Conservation (phyloP, 1,284 basidiomycete genomes). For the Xanthoconium separans region DNA sequence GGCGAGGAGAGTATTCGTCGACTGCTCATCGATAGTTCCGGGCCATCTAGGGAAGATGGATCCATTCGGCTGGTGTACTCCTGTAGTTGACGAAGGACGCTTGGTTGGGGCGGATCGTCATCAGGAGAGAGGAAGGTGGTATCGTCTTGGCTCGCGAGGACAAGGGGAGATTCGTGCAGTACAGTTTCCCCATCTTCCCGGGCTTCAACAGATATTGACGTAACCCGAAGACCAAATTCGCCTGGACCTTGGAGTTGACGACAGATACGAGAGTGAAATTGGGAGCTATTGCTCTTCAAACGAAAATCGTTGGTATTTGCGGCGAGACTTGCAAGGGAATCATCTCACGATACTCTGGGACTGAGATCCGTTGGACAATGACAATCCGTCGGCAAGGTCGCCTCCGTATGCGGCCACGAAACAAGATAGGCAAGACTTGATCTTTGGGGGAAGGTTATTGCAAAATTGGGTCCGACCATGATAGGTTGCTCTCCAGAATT, state of each 20-base stretch:
- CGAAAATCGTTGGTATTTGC: slow-evolving; percentile 10
- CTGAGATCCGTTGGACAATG: slow-evolving; percentile 38
- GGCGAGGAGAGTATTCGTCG: not conserved
- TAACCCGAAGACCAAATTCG: not conserved
- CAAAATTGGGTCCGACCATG: slow-evolving; percentile 36
- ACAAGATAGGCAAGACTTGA: slow-evolving; percentile 40
- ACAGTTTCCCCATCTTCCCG: not conserved
- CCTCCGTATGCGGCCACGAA: slow-evolving; percentile 42
- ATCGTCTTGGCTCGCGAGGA: slow-evolving; percentile 8
- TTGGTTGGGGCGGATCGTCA: slow-evolving; percentile 9
- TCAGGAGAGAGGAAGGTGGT: slow-evolving; percentile 9
- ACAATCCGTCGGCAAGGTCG: slow-evolving; percentile 42
- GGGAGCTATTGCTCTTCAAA: slow-evolving; percentile 17
- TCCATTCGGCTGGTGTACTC: slow-evolving; percentile 17
- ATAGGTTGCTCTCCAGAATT: slow-evolving; percentile 52
- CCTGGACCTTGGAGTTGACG: not conserved
- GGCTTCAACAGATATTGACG: not conserved
- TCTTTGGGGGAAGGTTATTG: slow-evolving; percentile 35
- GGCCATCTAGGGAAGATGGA: not conserved
- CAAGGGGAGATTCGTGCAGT: not conserved
- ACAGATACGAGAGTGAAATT: not conserved
- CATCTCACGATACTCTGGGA: slow-evolving; percentile 33
- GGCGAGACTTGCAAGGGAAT: slow-evolving; percentile 11
- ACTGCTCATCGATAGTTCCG: slow-evolving; percentile 1
- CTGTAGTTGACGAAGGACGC: slow-evolving; percentile 16